Base-by-base conservation (phyloP, 1,139 yeast species). In the Hyphopichia pseudoburtonii region DNA sequence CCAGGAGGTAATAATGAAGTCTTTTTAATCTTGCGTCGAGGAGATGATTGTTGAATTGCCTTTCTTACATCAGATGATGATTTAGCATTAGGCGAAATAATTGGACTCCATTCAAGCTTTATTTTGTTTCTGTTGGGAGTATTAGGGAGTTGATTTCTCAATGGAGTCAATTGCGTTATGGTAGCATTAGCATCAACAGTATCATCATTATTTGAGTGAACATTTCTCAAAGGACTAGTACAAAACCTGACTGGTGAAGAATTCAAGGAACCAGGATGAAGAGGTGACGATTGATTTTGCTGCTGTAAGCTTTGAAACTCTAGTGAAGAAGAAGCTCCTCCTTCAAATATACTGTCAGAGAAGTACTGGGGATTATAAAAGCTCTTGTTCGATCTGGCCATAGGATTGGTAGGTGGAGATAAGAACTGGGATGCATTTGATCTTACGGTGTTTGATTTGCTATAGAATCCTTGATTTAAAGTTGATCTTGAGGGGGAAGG, bases 1-100 rank as follows among this genome's bases (percentile, higher is more conserved):
- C 96, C 97, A 2, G 94, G 90, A 15, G 96, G 97, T 30, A 90
- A 63, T 14, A 94, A 79, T 0, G 96, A 82, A 2, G 83, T 76
- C 46, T 77, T 77, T 36, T 78, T 76, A 17, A 78, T 66, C 44
- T 72, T 64, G 44, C 73, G 62, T 38, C 70, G 63, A 11, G 71
- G 69, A 1, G 74, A 59, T 22, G 67, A 54, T 40, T 68, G 71
- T 43, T 60, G 66, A 33, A 71, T 66, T 27, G 70, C 73, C 38
- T 50, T 54, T 33, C 60, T 59, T 11, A 68, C 67, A 41, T 68
- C 70, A 26, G 54, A 52, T 17, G 69, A 57, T 2, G 64, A 60
- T 46, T 66, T 69, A 6, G 66, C 63, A 35, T 64, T 62, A 14
- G 78, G 75, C 32, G 76, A 67, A 12, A 77, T 65, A 8, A 77